A percentile compares a stretch with the other conserved stretches of the same genome.
phyloP scores from a whole-genome alignment of 768 basidiomycete genomes.

The Nevesoporus exiguus region DNA sequence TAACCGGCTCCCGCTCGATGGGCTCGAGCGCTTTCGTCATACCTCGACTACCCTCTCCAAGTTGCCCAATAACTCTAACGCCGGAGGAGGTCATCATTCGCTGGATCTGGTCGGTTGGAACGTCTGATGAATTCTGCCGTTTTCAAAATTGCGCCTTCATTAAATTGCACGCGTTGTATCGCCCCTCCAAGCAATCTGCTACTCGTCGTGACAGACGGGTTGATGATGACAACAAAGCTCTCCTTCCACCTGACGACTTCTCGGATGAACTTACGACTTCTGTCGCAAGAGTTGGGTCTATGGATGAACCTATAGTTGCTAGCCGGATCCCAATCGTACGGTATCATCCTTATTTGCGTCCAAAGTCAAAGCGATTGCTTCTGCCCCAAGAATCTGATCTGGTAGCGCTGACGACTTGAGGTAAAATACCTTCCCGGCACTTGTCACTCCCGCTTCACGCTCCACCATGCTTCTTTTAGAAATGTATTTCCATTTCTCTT shows the following conservation, averaged over 20 bases:
- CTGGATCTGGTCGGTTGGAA: constrained; percentile 21
- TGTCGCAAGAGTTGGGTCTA: not conserved
- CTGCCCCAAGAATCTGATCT: constrained; percentile 16
- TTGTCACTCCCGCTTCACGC: not conserved
- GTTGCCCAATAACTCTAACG: constrained; percentile 14
- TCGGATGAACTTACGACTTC: not conserved
- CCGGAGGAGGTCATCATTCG: constrained; percentile 19
- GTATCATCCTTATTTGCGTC: constrained; percentile 20
- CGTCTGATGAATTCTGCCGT: constrained; percentile 8
- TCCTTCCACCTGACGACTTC: constrained; percentile 20
- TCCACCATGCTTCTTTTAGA: not conserved
- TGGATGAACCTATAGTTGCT: constrained; percentile 20
- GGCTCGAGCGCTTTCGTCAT: constrained; percentile 16
- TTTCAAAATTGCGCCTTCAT: not conserved
- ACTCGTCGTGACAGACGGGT: constrained; percentile 8
- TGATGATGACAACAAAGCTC: constrained; percentile 3
- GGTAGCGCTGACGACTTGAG: not conserved
- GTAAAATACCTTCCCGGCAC: not conserved
- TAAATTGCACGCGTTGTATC: not conserved
- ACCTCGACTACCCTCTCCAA: constrained; percentile 27
- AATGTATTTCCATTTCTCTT: not conserved
- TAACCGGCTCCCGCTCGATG: constrained; percentile 4
- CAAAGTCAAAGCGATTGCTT: constrained; percentile 12
- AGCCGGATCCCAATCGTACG: not conserved
- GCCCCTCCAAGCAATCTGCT: not conserved